phyloP scores from a whole-genome alignment of 1,284 basidiomycete species.

The Leccinum griseonigrum region DNA sequence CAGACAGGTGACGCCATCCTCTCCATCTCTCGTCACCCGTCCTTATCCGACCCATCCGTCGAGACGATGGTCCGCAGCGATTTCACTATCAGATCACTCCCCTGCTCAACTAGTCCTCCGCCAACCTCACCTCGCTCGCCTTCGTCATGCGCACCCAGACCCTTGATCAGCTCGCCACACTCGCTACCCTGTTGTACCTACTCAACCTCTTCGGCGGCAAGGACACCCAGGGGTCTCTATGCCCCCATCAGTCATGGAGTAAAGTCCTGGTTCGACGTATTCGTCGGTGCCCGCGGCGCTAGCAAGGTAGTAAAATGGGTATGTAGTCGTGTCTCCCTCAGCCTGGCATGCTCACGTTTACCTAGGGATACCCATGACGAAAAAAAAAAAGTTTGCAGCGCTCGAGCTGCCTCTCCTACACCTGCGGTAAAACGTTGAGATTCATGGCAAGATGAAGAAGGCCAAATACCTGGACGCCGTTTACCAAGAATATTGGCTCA shows the following conservation, averaged over 20 bases:
- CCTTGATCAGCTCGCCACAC: conserved; percentile 76
- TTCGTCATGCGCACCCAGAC: conserved; percentile 90
- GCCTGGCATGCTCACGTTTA: conserved; percentile 3
- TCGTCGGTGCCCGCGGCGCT: conserved; percentile 75
- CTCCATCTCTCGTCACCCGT: conserved; percentile 4
- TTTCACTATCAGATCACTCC: conserved; percentile 71
- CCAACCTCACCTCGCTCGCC: conserved; percentile 84
- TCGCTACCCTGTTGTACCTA: conserved; percentile 88
- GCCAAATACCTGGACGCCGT: conserved; percentile 31
- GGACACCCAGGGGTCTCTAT: conserved; percentile 84
- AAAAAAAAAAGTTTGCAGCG: neutral
- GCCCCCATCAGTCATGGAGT: conserved; percentile 94
- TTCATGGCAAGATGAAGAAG: conserved; percentile 18
- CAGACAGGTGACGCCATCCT: conserved; percentile 51
- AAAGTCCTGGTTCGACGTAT: conserved; percentile 98
- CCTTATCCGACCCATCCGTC: conserved; percentile 13
- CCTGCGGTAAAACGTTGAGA: neutral
- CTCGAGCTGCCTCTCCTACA: neutral
- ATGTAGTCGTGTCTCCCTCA: conserved; percentile 22
- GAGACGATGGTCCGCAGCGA: conserved; percentile 60
- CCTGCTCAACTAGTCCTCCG: conserved; percentile 78
- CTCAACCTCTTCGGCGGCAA: conserved; percentile 91
- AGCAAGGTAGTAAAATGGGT: conserved; percentile 88
- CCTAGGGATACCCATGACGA: conserved; percentile 41
- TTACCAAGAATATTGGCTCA: conserved; percentile 31